A percentile compares a stretch with the other conserved stretches of the same genome.
Evolutionary conservation across 2,329 filamentous ascomycete species (phyloP).

Genomic region (Aspergillus texensis): DNA sequence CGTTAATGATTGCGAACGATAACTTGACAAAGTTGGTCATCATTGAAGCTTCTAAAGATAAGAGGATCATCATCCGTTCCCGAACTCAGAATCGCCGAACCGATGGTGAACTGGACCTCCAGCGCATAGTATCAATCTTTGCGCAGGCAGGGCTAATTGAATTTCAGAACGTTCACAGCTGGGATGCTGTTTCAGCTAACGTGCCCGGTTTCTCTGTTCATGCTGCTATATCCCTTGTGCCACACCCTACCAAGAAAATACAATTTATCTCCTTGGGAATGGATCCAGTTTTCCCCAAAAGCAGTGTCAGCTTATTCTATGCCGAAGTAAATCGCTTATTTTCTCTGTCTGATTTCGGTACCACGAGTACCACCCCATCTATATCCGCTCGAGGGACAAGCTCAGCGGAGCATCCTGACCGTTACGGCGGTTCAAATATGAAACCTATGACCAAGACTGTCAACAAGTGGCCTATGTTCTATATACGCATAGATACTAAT

Average conservation of each 20-base stretch:
- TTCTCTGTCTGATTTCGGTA: slow-evolving; percentile 73
- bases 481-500: slow-evolving; percentile 66
- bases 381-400: background rate
- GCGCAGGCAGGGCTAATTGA: slow-evolving; percentile 67
- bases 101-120: slow-evolving; percentile 26
- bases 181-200: slow-evolving; percentile 72
- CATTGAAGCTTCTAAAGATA: slow-evolving; percentile 53
- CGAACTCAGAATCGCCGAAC: background rate
- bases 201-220: slow-evolving; percentile 63
- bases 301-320: slow-evolving; percentile 68
- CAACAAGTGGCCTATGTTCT: slow-evolving; percentile 89
- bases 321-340: slow-evolving; percentile 80
- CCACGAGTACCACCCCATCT: slow-evolving; percentile 53
- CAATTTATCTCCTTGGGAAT: slow-evolving; percentile 85
- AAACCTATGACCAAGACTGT: slow-evolving; percentile 63
- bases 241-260: slow-evolving; percentile 69
- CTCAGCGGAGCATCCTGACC: background rate
- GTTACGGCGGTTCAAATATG: slow-evolving; percentile 49
- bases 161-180: slow-evolving; percentile 56
- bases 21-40: slow-evolving; percentile 59
- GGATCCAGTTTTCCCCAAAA: slow-evolving; percentile 61
- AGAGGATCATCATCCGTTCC: slow-evolving; percentile 37
- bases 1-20: slow-evolving; percentile 72
- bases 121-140: slow-evolving; percentile 57
- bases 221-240: slow-evolving; percentile 71